A percentile compares a stretch with the other conserved stretches of the same genome.
These are phyloP conservation scores for Russula compacta DNA, from an alignment of 768 basidiomycete genomes.

Conservation along the genomic window DNA sequence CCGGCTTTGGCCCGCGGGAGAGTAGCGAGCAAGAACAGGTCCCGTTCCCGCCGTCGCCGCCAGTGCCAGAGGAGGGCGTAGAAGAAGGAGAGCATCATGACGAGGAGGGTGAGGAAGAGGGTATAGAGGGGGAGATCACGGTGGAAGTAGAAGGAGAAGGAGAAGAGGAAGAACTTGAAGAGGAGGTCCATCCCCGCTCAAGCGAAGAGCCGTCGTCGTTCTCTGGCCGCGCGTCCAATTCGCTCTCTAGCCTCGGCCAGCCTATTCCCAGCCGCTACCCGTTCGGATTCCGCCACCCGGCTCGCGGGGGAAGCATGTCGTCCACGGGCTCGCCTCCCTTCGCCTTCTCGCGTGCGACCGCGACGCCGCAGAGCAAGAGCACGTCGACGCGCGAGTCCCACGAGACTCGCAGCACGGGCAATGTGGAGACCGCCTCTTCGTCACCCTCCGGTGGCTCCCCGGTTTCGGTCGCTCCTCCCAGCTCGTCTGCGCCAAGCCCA, in stretches of 20 bases:
- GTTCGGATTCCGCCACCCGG: constrained; percentile 52
- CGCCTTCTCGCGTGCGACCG: constrained; percentile 24
- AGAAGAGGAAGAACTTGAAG: constrained; percentile 29
- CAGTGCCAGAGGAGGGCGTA: constrained; percentile 31
- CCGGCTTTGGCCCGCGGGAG: constrained; percentile 45
- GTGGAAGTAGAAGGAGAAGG: constrained; percentile 30
- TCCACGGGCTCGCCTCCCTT: constrained; percentile 30
- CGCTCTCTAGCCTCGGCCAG: constrained; percentile 79
- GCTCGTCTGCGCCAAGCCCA: constrained; percentile 23
- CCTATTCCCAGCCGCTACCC: constrained; percentile 64
- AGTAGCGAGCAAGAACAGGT: constrained; percentile 50
- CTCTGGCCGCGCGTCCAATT: constrained; percentile 41
- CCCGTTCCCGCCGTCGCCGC: constrained; percentile 66
- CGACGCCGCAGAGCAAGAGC: constrained; percentile 27
- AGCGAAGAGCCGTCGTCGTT: constrained; percentile 47
- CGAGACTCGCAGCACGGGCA: constrained; percentile 42
- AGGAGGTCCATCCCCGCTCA: constrained; percentile 22
- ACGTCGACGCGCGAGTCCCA: constrained; percentile 33
- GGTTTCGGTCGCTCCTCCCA: constrained; percentile 33
- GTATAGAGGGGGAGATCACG: constrained; percentile 22
- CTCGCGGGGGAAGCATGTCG: constrained; percentile 34
- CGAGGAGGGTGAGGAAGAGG: constrained; percentile 23
- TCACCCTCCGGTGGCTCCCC: constrained; percentile 45
- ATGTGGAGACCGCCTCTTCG: constrained; percentile 31
- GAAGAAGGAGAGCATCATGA: constrained; percentile 22